phyloP scores from a whole-genome alignment of 2,329 filamentous ascomycete genomes.

The Fusarium sp. region DNA sequence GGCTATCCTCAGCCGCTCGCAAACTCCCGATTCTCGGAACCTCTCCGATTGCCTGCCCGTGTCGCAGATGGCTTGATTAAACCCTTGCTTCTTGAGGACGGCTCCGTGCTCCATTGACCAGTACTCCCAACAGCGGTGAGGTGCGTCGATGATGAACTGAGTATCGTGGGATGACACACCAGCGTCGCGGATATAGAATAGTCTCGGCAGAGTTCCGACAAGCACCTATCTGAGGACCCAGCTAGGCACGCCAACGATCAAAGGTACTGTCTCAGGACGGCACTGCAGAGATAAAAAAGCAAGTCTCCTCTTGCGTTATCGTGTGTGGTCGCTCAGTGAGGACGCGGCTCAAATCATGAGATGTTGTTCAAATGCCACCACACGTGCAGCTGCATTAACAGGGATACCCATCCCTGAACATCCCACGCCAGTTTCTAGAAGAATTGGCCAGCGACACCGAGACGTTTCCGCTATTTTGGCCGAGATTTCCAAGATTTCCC shows the following conservation, averaged over 20 bases:
- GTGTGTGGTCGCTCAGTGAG: conserved; percentile 11
- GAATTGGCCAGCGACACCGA: conserved; percentile 11
- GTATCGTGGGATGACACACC: conserved; percentile 43
- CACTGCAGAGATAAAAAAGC: conserved; percentile 6
- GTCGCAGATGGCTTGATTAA: conserved; percentile 39
- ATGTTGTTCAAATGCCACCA: conserved; percentile 24
- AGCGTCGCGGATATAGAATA: conserved; percentile 47
- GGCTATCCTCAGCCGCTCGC: conserved; percentile 47
- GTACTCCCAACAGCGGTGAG: conserved; percentile 48
- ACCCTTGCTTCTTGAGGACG: conserved; percentile 46
- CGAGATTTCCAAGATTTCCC: conserved; percentile 15
- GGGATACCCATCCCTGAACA: conserved; percentile 34
- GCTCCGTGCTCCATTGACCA: conserved; percentile 50
- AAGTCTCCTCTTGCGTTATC: conserved; percentile 27
- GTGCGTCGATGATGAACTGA: conserved; percentile 50
- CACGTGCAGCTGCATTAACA: conserved; percentile 40
- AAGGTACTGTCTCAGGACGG: background rate
- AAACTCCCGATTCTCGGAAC: conserved; percentile 42
- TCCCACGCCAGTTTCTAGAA: conserved; percentile 34
- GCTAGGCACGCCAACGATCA: background rate
- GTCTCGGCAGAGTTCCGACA: conserved; percentile 32
- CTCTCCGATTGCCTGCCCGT: conserved; percentile 43
- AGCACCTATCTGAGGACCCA: background rate
- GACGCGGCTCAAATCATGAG: conserved; percentile 32
- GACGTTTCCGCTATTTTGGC: conserved; percentile 14